Percentiles rank a stretch among this genome's conserved stretches.
Evolutionary conservation across 139 green algal species (phyloP).

Genomic region (Chlorella vulgaris): DNA sequence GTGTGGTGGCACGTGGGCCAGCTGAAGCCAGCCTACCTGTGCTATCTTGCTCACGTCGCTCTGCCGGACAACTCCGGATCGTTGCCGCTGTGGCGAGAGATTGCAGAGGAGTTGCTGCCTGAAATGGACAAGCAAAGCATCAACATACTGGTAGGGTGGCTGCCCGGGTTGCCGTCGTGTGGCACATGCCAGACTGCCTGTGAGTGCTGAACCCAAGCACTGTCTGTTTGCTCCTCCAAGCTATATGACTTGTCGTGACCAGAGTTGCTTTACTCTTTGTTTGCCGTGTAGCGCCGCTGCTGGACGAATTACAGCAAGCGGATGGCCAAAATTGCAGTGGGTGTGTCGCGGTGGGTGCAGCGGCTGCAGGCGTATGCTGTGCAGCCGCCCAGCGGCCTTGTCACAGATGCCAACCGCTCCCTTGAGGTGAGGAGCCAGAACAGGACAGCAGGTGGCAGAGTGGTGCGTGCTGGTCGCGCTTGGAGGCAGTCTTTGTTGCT

Average conservation of each 20-base stretch:
- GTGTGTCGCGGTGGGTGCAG: constrained; percentile 9
- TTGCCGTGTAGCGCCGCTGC: constrained; percentile 4
- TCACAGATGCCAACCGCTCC: background rate
- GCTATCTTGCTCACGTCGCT: constrained; percentile 6
- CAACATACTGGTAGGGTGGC: background rate
- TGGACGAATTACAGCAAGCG: constrained; percentile 21
- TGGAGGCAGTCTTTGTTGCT: background rate
- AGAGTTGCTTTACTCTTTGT: too few relatives aligned
- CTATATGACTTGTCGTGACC: too few relatives aligned
- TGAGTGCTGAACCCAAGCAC: too few relatives aligned
- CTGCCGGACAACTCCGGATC: constrained; percentile 16
- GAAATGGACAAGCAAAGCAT: background rate
- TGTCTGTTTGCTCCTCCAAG: too few relatives aligned
- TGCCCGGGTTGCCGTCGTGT: background rate
- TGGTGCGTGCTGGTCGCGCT: background rate
- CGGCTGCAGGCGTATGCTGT: constrained; percentile 20
- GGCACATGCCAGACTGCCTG: too few relatives aligned
- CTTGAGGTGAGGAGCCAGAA: background rate
- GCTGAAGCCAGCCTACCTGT: constrained; percentile 19
- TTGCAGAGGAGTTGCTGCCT: constrained; percentile 1
- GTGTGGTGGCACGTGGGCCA: constrained; percentile 26
- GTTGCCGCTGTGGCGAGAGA: constrained; percentile 17
- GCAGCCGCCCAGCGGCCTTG: background rate
- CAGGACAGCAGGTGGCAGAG: background rate
- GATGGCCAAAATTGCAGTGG: constrained; percentile 12